Conservation (phyloP, 805 yeast genomes). For the Hanseniaspora nectarophila region DNA sequence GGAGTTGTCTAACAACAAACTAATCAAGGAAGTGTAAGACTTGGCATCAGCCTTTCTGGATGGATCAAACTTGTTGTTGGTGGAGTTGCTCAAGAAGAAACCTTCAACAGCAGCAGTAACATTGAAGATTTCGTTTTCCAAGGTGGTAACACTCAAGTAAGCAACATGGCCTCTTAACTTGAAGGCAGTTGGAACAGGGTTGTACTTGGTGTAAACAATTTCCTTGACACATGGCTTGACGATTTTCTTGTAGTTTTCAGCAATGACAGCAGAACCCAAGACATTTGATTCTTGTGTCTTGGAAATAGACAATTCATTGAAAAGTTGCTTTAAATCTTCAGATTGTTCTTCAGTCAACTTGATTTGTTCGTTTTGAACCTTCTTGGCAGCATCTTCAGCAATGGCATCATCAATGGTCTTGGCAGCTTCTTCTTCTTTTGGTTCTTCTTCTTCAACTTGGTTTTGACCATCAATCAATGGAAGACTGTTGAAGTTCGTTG, state of each 20-base stretch:
- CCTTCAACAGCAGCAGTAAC: constrained; percentile 73
- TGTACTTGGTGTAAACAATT: constrained; percentile 67
- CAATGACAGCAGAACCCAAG: neutral
- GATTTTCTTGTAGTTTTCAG: constrained; percentile 16
- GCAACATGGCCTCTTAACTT: constrained; percentile 65
- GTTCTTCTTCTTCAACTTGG: constrained; percentile 16
- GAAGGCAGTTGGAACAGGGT: constrained; percentile 62
- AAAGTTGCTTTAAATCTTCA: constrained; percentile 2
- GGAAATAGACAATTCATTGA: neutral
- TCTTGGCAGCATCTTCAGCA: constrained; percentile 22
- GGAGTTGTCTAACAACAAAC: constrained; percentile 53
- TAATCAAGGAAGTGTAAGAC: constrained; percentile 35
- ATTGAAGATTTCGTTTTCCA: constrained; percentile 69
- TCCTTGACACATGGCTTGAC: constrained; percentile 39
- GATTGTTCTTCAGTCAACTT: constrained; percentile 1
- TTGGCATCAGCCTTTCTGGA: constrained; percentile 29
- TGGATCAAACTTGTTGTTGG: constrained; percentile 62
- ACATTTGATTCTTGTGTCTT: neutral
- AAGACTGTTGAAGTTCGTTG: constrained; percentile 24
- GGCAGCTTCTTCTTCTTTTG: constrained; percentile 14
- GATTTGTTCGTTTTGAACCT: neutral
- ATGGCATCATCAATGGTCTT: constrained; percentile 20
- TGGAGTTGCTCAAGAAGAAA: constrained; percentile 61
- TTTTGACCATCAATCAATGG: constrained; percentile 19
- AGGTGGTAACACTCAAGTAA: constrained; percentile 61